Evolutionary conservation across 208 protist species (phyloP).

Genomic region (Leishmania amazonensis): DNA sequence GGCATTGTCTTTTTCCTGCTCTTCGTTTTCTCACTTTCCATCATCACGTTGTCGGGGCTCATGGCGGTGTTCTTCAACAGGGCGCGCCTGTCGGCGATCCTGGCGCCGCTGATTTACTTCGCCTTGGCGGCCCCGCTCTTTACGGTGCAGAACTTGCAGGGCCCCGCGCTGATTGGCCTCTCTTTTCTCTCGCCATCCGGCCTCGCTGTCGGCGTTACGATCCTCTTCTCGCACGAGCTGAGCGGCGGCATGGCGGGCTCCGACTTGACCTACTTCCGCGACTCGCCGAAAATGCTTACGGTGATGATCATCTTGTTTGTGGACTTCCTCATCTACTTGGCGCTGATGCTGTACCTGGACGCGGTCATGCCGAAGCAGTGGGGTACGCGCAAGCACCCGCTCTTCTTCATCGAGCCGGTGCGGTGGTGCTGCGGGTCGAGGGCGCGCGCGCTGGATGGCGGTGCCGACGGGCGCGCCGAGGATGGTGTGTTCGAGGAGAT

Average conservation of each 20-base stretch:
- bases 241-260: slow-evolving; percentile 32
- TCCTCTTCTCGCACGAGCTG: slow-evolving; percentile 58
- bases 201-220: slow-evolving; percentile 44
- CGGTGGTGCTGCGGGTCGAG: slow-evolving; percentile 6
- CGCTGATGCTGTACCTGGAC: slow-evolving; percentile 81
- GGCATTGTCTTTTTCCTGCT: slow-evolving; percentile 58
- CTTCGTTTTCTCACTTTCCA: slow-evolving; percentile 62
- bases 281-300: slow-evolving; percentile 43
- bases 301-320: slow-evolving; percentile 31
- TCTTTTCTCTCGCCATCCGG: slow-evolving; percentile 62
- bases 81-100: slow-evolving; percentile 48
- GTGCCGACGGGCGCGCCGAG: slow-evolving; percentile 24
- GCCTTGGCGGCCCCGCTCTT: slow-evolving; percentile 56
- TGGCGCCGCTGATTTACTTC: slow-evolving; percentile 75
- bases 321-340: slow-evolving; percentile 64
- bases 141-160: slow-evolving; percentile 40
- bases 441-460: slow-evolving; percentile 18
- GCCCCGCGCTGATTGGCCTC: slow-evolving; percentile 27
- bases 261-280: slow-evolving; percentile 41
- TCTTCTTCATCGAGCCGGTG: slow-evolving; percentile 71
- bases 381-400: slow-evolving; percentile 58
- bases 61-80: slow-evolving; percentile 76
- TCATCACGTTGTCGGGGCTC: slow-evolving; percentile 58
- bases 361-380: slow-evolving; percentile 61
- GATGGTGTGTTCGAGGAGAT: slow-evolving; percentile 45